These are phyloP conservation scores for Kalmusia sp. DNA, from an alignment of 2,329 filamentous ascomycete genomes.

Conservation along the genomic window DNA sequence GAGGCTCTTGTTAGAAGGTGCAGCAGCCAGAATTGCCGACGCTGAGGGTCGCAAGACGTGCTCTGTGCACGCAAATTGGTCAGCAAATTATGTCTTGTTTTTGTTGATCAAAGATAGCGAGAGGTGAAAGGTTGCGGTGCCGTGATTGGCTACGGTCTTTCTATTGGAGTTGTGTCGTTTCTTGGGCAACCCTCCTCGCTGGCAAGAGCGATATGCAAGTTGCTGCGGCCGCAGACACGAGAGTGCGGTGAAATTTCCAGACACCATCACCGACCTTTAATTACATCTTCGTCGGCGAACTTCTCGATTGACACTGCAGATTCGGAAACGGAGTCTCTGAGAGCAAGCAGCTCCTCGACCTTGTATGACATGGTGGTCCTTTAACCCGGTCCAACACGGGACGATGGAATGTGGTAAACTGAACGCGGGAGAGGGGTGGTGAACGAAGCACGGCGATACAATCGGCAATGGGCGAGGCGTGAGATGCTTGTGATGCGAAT, in stretches of 20 bases:
- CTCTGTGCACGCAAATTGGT: slow-evolving; percentile 30
- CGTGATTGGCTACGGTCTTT: neutral
- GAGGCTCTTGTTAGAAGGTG: slow-evolving; percentile 33
- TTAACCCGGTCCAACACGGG: slow-evolving; percentile 15
- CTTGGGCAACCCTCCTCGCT: neutral
- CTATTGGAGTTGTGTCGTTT: neutral
- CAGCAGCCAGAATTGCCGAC: slow-evolving; percentile 40
- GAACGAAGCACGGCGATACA: too few relatives aligned
- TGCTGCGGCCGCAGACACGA: neutral
- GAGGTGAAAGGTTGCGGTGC: neutral
- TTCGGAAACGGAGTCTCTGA: slow-evolving; percentile 50
- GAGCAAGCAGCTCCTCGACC: slow-evolving; percentile 50
- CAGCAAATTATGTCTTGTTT: slow-evolving; percentile 7
- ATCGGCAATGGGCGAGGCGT: slow-evolving; percentile 26
- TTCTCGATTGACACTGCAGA: slow-evolving; percentile 51
- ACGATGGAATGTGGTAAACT: slow-evolving; percentile 12
- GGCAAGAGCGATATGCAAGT: neutral
- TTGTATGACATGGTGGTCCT: slow-evolving; percentile 45
- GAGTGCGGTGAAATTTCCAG: neutral
- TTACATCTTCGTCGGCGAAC: slow-evolving; percentile 50
- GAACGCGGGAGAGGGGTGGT: slow-evolving; percentile 15
- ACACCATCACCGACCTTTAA: slow-evolving; percentile 46
- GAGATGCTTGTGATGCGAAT: slow-evolving; percentile 49
- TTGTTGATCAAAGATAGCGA: neutral
- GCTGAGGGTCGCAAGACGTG: slow-evolving; percentile 51